A percentile compares a stretch with the other conserved stretches of the same genome.
phyloP scores from a whole-genome alignment of 2,329 filamentous ascomycete genomes.

The Cytospora schulzeri region DNA sequence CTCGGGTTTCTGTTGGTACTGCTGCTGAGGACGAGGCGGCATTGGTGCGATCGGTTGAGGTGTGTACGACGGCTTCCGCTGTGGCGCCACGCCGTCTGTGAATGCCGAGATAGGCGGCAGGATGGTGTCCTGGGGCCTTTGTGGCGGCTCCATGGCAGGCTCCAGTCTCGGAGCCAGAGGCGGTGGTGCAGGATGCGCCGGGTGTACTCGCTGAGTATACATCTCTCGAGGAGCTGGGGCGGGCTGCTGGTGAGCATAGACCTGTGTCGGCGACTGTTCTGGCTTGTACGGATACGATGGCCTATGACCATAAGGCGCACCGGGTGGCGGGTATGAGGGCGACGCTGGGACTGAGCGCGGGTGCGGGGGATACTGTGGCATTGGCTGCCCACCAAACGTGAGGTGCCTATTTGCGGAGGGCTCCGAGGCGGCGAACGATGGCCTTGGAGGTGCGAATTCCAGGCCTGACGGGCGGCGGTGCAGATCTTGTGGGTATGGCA shows the following conservation, averaged over 20 bases:
- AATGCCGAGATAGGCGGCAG: constrained; percentile 23
- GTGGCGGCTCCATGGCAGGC: constrained; percentile 15
- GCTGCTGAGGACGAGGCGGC: constrained; percentile 24
- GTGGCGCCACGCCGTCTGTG: constrained; percentile 1
- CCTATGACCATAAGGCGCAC: constrained; percentile 26
- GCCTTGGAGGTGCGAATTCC: constrained; percentile 38
- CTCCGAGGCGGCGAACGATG: constrained; percentile 29
- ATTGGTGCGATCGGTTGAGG: constrained; percentile 11
- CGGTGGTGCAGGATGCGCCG: constrained; percentile 16
- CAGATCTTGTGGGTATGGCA: constrained; percentile 35
- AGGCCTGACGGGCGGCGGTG: constrained; percentile 38
- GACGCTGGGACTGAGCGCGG: constrained; percentile 38
- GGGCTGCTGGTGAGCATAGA: constrained; percentile 31
- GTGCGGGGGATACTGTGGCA: constrained; percentile 33
- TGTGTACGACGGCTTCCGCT: constrained; percentile 17
- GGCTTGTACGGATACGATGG: constrained; percentile 30
- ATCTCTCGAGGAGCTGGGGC: constrained; percentile 31
- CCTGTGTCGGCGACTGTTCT: constrained; percentile 37
- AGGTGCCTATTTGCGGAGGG: constrained; percentile 32
- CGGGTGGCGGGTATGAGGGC: constrained; percentile 37
- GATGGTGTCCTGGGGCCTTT: constrained; percentile 9
- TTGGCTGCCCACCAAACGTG: constrained; percentile 32
- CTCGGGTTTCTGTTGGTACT: constrained; percentile 6
- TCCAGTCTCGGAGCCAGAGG: constrained; percentile 24
- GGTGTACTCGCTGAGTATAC: constrained; percentile 21